phyloP scores from a whole-genome alignment of 73 alveolate genomes.

The Breviolum minutum region DNA sequence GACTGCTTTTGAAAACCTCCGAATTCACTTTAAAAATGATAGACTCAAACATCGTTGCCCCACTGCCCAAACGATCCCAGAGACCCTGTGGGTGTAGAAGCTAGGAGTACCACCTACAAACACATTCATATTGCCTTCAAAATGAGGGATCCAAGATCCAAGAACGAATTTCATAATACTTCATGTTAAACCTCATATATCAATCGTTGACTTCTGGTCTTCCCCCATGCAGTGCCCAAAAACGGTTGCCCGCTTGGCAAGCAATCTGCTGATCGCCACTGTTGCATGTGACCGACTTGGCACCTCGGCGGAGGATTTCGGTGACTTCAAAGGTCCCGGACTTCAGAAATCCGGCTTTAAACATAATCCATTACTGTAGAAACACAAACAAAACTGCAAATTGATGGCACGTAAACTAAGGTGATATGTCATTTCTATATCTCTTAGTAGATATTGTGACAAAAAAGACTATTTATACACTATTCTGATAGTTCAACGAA shows the following conservation, averaged over 20 bases:
- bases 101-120: neutral
- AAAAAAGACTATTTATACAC: no score
- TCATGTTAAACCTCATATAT: no score
- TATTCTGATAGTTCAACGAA: no score
- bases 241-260: conserved; percentile 38
- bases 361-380: neutral
- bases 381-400: neutral
- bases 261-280: neutral
- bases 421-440: neutral
- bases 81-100: neutral
- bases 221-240: neutral
- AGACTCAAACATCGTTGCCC: no score
- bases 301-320: neutral
- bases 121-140: no score
- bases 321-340: no score
- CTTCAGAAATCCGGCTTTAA: neutral
- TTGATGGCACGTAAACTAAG: neutral
- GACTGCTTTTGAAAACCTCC: neutral
- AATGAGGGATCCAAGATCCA: no score
- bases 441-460: neutral
- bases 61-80: no score
- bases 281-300: neutral
- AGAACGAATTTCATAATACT: no score
- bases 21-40: no score
- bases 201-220: no score